Conservation (phyloP, 2,329 filamentous ascomycete genomes). For the Phoma herbarum region DNA sequence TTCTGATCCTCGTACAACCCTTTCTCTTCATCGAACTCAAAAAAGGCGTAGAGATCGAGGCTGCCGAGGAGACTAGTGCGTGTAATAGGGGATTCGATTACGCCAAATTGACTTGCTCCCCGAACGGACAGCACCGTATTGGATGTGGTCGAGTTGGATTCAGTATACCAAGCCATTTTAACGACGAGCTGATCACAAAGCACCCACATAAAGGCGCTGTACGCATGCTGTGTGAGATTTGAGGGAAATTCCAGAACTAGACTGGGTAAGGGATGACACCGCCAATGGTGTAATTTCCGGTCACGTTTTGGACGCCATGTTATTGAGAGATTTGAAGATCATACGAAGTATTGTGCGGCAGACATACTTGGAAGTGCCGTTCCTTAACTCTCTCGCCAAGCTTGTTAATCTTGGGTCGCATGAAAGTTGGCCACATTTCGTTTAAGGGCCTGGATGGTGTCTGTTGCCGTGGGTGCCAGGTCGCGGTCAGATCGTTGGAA, state of each 20-base stretch:
- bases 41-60: background rate
- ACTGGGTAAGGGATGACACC: slow-evolving; percentile 1
- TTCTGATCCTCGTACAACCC: background rate
- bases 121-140: background rate
- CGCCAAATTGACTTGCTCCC: slow-evolving; percentile 22
- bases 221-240: slow-evolving; percentile 31
- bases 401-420: background rate
- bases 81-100: slow-evolving; percentile 22
- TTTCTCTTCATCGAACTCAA: background rate
- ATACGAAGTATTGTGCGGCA: slow-evolving; percentile 18
- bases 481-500: slow-evolving; percentile 11
- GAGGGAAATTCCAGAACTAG: slow-evolving; percentile 3
- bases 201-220: slow-evolving; percentile 30
- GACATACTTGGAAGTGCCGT: slow-evolving; percentile 14
- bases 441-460: slow-evolving; percentile 17
- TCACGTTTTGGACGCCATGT: slow-evolving; percentile 9
- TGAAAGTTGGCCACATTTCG: background rate
- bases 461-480: slow-evolving; percentile 18
- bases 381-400: slow-evolving; percentile 9
- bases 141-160: slow-evolving; percentile 1
- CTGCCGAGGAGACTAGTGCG: slow-evolving; percentile 12
- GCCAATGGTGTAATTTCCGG: background rate
- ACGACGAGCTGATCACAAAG: slow-evolving; percentile 28
- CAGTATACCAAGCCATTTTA: slow-evolving; percentile 26
- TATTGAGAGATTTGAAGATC: slow-evolving; percentile 19